Percentiles rank a stretch among this genome's conserved stretches.
Conservation (phyloP, 169 alveolate species). For the Plasmodium relictum region DNA sequence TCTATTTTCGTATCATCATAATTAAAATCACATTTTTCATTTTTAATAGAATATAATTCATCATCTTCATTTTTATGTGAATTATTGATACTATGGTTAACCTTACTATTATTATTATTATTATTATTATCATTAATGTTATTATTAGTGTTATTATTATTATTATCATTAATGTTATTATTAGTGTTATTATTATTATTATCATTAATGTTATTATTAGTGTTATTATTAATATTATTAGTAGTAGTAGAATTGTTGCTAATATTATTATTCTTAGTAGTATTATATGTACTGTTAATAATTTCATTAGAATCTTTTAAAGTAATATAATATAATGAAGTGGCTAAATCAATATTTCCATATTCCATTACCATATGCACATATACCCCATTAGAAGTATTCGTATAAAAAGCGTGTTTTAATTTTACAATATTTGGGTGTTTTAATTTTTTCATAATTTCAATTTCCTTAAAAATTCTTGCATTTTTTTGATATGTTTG, state of each 20-base stretch:
- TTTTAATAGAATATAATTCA: background rate
- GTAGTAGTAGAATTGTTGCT: background rate
- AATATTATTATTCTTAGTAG: background rate
- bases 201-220: background rate
- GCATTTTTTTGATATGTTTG: slow-evolving; percentile 92
- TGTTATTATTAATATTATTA: background rate
- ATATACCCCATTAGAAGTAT: slow-evolving; percentile 31
- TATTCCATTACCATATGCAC: slow-evolving; percentile 73
- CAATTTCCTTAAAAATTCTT: slow-evolving; percentile 48
- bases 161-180: background rate
- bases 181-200: background rate
- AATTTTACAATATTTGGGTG: slow-evolving; percentile 96
- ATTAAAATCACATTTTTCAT: background rate
- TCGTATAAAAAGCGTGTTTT: slow-evolving; percentile 92
- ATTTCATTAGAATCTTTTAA: slow-evolving; percentile 27
- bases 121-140: background rate
- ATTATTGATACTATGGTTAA: background rate
- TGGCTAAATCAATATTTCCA: slow-evolving; percentile 71
- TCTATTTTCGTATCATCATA: background rate
- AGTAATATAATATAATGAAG: slow-evolving; percentile 46
- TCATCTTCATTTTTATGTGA: background rate
- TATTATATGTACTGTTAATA: background rate
- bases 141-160: background rate
- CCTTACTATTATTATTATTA: background rate
- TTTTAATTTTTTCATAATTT: slow-evolving; percentile 93